These are phyloP conservation scores for Trichoderma asperelloides DNA, from an alignment of 495 filamentous ascomycete species.

Conservation along the genomic window DNA sequence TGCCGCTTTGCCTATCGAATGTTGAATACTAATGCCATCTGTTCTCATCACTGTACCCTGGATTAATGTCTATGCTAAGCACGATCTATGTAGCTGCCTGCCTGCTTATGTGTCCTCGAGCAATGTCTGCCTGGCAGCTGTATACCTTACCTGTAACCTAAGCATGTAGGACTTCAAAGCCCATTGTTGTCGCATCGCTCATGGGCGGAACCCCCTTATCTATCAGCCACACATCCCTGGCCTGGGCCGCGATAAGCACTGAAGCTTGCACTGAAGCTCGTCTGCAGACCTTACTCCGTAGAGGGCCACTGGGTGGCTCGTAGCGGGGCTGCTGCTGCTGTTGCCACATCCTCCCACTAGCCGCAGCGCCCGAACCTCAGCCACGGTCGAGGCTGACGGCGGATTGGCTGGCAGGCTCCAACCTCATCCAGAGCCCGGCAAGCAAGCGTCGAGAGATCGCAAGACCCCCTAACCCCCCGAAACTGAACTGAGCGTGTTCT, in stretches of 20 bases:
- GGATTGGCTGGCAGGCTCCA: conserved; percentile 6
- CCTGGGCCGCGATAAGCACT: background rate
- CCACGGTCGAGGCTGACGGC: conserved; percentile 6
- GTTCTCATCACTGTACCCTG: too few species aligned
- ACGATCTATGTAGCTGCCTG: too few species aligned
- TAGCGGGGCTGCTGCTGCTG: background rate
- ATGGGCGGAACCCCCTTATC: too few species aligned
- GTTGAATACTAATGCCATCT: too few species aligned
- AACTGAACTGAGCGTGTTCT: background rate
- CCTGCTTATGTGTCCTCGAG: too few species aligned
- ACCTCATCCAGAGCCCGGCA: background rate
- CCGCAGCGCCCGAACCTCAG: background rate
- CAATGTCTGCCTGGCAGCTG: too few species aligned
- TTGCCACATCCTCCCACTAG: background rate
- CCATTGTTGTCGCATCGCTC: too few species aligned
- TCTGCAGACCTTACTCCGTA: background rate
- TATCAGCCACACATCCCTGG: too few species aligned
- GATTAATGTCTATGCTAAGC: too few species aligned
- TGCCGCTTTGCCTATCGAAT: too few species aligned
- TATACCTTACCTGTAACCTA: too few species aligned
- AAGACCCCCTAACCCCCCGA: background rate
- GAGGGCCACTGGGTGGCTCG: background rate
- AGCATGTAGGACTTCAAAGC: too few species aligned
- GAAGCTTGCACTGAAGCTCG: background rate
- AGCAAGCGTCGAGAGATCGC: background rate